These are phyloP conservation scores for Syzygium aqueum DNA, from an alignment of 345 rosid genomes.

Conservation along the genomic window DNA sequence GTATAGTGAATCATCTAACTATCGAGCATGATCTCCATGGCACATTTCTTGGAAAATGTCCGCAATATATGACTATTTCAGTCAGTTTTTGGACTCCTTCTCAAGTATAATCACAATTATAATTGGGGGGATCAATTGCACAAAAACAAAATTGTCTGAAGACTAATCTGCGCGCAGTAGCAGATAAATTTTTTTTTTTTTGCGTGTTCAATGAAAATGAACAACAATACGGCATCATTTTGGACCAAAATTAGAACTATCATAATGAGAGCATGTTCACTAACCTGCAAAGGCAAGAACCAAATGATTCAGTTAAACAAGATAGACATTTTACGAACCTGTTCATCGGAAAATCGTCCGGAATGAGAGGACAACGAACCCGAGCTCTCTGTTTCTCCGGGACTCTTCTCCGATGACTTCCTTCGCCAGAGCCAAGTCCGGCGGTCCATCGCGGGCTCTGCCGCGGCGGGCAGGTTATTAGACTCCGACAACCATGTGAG, in stretches of 20 bases:
- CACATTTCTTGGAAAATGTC: neutral
- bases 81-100: neutral
- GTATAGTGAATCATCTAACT: neutral
- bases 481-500: neutral
- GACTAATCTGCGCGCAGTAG: neutral
- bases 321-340: conserved; percentile 18
- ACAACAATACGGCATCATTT: neutral
- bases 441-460: conserved; percentile 41
- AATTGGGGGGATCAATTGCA: neutral
- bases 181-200: neutral
- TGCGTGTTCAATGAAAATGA: neutral
- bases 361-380: conserved; percentile 61
- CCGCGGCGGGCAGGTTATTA: neutral
- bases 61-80: neutral
- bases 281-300: neutral
- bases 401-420: conserved; percentile 61
- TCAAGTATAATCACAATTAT: neutral
- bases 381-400: conserved; percentile 57
- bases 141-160: neutral
- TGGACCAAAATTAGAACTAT: neutral
- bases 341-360: conserved; percentile 68
- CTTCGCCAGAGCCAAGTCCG: conserved; percentile 77
- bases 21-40: neutral
- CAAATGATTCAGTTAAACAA: neutral
- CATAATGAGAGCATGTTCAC: neutral